Evolutionary conservation across 805 yeast species (phyloP).

Genomic region (Sugiyamaella mastotermitis): DNA sequence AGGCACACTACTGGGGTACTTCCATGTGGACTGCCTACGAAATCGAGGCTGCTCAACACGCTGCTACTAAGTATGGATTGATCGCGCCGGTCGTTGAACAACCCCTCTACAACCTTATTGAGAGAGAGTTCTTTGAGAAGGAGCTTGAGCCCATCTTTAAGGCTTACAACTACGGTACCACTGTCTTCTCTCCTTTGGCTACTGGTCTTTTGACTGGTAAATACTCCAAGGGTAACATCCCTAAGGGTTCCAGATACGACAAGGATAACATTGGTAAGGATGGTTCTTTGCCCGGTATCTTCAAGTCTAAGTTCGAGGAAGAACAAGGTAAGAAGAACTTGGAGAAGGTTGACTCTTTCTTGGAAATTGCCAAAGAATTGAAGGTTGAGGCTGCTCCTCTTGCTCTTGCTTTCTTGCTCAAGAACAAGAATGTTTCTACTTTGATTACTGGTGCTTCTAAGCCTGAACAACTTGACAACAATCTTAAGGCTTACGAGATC

Average conservation of each 20-base stretch:
- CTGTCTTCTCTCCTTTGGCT: slow-evolving; percentile 30
- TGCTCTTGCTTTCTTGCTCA: slow-evolving; percentile 28
- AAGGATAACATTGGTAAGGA: slow-evolving; percentile 14
- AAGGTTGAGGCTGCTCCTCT: slow-evolving; percentile 26
- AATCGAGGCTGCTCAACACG: slow-evolving; percentile 30
- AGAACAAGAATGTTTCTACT: slow-evolving; percentile 28
- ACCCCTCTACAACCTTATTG: slow-evolving; percentile 25
- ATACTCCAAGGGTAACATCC: slow-evolving; percentile 24
- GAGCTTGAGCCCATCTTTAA: slow-evolving; percentile 27
- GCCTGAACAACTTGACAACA: slow-evolving; percentile 26
- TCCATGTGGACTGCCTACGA: slow-evolving; percentile 30
- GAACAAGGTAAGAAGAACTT: slow-evolving; percentile 23
- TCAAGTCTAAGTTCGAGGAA: slow-evolving; percentile 16
- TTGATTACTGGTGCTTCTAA: slow-evolving; percentile 28
- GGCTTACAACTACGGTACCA: slow-evolving; percentile 28
- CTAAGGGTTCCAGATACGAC: slow-evolving; percentile 22
- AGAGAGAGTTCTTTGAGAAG: slow-evolving; percentile 26
- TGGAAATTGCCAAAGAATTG: slow-evolving; percentile 24
- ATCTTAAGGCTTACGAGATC: slow-evolving; percentile 27
- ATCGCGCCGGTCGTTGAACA: slow-evolving; percentile 31
- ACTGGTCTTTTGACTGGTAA: slow-evolving; percentile 31
- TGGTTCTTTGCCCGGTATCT: slow-evolving; percentile 10
- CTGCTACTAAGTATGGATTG: slow-evolving; percentile 27
- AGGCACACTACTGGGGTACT: slow-evolving; percentile 31
- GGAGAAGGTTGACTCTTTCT: slow-evolving; percentile 22